Evolutionary conservation across 208 protist genomes (phyloP).

Genomic region (Strigomonas oncopelti): DNA sequence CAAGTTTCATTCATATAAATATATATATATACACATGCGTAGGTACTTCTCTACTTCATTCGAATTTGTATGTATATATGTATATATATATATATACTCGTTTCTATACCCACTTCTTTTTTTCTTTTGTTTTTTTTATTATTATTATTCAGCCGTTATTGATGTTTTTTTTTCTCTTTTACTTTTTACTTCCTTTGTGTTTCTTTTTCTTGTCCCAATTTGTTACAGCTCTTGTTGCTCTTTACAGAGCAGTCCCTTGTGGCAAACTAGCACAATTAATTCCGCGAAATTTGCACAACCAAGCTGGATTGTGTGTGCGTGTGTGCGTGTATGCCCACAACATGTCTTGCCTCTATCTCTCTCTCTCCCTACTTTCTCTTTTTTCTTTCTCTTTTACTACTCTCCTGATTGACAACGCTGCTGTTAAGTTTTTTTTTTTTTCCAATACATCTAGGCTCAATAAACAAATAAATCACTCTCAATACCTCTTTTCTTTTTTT

Average conservation of each 20-base stretch:
- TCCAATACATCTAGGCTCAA: not conserved
- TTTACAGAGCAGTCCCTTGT: too few relatives aligned
- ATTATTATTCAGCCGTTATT: not conserved
- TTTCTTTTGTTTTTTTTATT: slow-evolving; percentile 17
- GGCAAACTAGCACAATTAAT: too few relatives aligned
- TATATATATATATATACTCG: not conserved
- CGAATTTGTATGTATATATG: not conserved
- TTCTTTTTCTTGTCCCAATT: not conserved
- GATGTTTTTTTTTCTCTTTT: not conserved
- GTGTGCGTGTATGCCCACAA: too few relatives aligned
- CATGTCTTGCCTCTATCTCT: slow-evolving; percentile 5
- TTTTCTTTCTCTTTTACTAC: not conserved
- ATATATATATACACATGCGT: not conserved
- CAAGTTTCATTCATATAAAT: slow-evolving; percentile 1
- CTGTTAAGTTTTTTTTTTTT: slow-evolving; percentile 3
- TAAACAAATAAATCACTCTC: not conserved
- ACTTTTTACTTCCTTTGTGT: not conserved
- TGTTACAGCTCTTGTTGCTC: too few relatives aligned
- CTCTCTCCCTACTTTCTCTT: too few relatives aligned
- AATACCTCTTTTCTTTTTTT: not conserved
- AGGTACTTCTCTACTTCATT: not conserved
- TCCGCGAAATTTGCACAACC: too few relatives aligned
- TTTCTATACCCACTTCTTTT: slow-evolving; percentile 5
- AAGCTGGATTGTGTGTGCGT: too few relatives aligned
- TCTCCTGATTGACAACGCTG: not conserved